Evolutionary conservation across 208 protist genomes (phyloP).

Genomic region (Crithidia brevicula): DNA sequence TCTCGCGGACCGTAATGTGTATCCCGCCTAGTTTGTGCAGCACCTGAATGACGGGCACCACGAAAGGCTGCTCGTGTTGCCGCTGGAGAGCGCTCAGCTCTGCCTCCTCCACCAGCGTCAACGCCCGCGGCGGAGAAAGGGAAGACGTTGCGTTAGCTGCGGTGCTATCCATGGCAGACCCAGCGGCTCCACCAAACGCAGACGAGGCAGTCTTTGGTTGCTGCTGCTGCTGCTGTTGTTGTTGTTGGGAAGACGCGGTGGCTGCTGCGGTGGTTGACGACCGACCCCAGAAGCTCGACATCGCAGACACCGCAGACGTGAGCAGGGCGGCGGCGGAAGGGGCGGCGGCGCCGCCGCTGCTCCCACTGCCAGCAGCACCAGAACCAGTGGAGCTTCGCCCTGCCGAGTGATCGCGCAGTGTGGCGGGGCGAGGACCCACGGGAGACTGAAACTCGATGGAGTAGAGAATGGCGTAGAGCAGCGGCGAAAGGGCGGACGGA

Average conservation of each 20-base stretch:
- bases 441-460: conserved; percentile 79
- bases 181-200: neutral
- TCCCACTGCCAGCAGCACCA: neutral
- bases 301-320: conserved; percentile 29
- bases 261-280: neutral
- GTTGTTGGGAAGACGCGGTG: neutral
- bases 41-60: conserved; percentile 43
- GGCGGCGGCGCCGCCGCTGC: neutral
- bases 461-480: conserved; percentile 74
- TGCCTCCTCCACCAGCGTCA: conserved; percentile 20
- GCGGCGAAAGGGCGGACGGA: conserved; percentile 55
- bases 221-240: conserved; percentile 5
- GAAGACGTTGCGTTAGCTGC: neutral
- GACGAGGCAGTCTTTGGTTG: conserved; percentile 1
- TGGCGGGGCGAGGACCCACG: conserved; percentile 30
- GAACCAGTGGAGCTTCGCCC: neutral
- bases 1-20: conserved; percentile 43
- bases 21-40: conserved; percentile 43
- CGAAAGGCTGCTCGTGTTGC: conserved; percentile 40
- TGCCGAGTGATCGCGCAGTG: conserved; percentile 19
- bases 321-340: conserved; percentile 20
- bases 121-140: conserved; percentile 19
- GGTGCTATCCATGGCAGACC: neutral
- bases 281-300: conserved; percentile 40
- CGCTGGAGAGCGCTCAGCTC: conserved; percentile 41